Base-by-base conservation (phyloP, 495 filamentous ascomycete species). In the Sporormia fimetaria region DNA sequence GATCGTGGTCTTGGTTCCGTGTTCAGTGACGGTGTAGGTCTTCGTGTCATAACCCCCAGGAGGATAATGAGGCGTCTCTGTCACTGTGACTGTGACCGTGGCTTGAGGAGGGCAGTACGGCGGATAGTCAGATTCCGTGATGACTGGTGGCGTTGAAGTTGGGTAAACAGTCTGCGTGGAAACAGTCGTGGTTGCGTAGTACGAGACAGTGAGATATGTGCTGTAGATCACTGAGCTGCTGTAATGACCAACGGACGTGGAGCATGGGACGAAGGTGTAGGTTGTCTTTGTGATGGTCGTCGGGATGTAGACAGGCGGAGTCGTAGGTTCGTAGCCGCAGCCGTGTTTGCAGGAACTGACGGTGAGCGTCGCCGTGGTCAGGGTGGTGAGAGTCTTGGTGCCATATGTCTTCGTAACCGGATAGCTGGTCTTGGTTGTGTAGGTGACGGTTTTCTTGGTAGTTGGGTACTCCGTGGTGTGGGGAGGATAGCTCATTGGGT, bases 221-320 rank as follows among this genome's bases (percentile, higher is more conserved):
- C 55, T 56, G 41, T 59, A 63, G 36, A 51, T 52, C 6, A 49
- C 54, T 20, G 45, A 46, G 23, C 42, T 12, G 32, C 55, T 57
- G 17, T 37, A 32, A 14, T 51, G 47, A 38, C 56, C 60, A 18
- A 63, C 47, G 14, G 55, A 24, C 8, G 47, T 60, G 4, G 61
- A 63, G 47, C 53, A 57, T 12, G 61, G 61, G 14, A 60, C 56
- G 30, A 51, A 62, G 7, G 36, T 49, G 21, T 52, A 59, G 39
- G 52, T 47, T 6, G 44, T 55, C 0, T 38, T 52, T 8, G 53
- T 56, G 21, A 56, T 47, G 16, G 44, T 56, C 6, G 38, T 40
- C 12, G 44, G 38, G 17, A 43, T 15, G 22, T 32, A 37, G 33
- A 40, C 17, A 10, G 46, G 16, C 14, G 33, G 21, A 14, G 34